A percentile compares a stretch with the other conserved stretches of the same genome.
Conservation (phyloP, 2,329 filamentous ascomycete species). For the Penicillium sp. region DNA sequence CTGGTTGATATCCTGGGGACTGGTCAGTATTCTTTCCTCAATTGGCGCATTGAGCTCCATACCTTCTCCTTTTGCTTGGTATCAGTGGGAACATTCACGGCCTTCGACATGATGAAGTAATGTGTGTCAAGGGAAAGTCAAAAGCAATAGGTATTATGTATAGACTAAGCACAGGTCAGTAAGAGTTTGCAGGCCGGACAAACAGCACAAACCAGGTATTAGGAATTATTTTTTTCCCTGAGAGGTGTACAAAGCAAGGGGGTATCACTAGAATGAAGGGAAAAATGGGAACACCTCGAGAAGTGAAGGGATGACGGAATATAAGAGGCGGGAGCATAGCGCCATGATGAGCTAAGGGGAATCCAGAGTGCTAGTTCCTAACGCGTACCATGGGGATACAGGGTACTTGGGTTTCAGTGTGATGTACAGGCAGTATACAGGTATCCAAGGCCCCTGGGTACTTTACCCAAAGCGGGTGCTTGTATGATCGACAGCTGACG, state of each 20-base stretch:
- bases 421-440: neutral
- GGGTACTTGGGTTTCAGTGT: neutral
- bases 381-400: neutral
- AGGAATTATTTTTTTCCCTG: conserved; percentile 14
- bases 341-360: conserved; percentile 6
- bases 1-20: conserved; percentile 71
- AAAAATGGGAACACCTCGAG: conserved; percentile 13
- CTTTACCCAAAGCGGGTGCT: neutral
- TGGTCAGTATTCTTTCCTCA: conserved; percentile 10
- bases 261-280: conserved; percentile 30
- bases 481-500: conserved; percentile 9
- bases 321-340: conserved; percentile 13
- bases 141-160: conserved; percentile 11
- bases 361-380: neutral
- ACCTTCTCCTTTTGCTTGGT: conserved; percentile 73
- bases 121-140: conserved; percentile 2
- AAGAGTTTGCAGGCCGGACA: conserved; percentile 12
- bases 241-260: conserved; percentile 10
- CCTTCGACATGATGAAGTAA: conserved; percentile 30
- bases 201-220: conserved; percentile 18
- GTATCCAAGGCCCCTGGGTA: neutral
- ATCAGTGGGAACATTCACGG: conserved; percentile 74
- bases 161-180: conserved; percentile 11
- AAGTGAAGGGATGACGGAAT: conserved; percentile 12
- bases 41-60: conserved; percentile 7